Conservation (phyloP, 1,139 yeast species). For the Yamadazyma sp. region DNA sequence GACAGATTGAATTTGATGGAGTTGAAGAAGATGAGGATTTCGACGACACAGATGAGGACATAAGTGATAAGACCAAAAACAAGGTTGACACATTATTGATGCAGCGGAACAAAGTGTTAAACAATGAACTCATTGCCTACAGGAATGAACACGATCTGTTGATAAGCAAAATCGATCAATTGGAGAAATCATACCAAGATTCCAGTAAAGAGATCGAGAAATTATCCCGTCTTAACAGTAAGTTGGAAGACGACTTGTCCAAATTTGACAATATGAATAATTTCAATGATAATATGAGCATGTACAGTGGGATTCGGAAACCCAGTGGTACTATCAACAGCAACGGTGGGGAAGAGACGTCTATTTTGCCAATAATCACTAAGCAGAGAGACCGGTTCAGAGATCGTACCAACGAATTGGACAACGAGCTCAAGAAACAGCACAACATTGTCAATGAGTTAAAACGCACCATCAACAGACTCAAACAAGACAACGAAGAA, state of each 20-base stretch:
- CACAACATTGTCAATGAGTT: constrained; percentile 55
- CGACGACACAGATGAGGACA: constrained; percentile 16
- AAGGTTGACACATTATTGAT: constrained; percentile 51
- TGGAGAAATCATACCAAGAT: constrained; percentile 39
- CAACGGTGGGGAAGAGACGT: constrained; percentile 17
- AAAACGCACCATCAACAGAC: constrained; percentile 59
- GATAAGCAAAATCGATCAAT: constrained; percentile 31
- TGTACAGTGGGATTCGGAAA: constrained; percentile 60
- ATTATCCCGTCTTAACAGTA: constrained; percentile 47
- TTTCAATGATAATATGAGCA: constrained; percentile 65
- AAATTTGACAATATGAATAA: constrained; percentile 44
- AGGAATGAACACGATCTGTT: constrained; percentile 53
- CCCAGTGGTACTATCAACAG: constrained; percentile 27
- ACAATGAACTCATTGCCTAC: constrained; percentile 56
- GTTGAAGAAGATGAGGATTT: constrained; percentile 23
- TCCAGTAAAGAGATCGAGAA: constrained; percentile 35
- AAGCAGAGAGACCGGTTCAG: constrained; percentile 94
- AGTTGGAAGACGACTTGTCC: constrained; percentile 70
- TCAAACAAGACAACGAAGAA: constrained; percentile 74
- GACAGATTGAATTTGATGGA: constrained; percentile 72
- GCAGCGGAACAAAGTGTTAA: constrained; percentile 60
- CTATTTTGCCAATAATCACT: constrained; percentile 81
- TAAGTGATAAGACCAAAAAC: constrained; percentile 16
- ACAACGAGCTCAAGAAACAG: constrained; percentile 71
- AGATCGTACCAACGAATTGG: constrained; percentile 75